Evolutionary conservation across 495 filamentous ascomycete genomes (phyloP), one percentile per base, ranked within the genome.

Genomic region (Annulohypoxylon moriforme): DNA sequence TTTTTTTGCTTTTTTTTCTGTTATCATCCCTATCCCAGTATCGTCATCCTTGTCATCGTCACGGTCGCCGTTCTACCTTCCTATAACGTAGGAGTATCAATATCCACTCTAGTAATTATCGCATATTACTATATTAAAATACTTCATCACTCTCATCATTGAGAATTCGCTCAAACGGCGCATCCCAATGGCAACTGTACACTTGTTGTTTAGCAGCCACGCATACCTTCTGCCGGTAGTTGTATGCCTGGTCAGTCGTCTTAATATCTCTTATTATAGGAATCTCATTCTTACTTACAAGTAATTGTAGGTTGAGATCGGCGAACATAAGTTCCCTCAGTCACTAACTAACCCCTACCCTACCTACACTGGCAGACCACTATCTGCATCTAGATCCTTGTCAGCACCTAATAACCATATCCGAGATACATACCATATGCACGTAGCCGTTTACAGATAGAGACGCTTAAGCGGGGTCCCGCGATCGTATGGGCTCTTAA

Each of bases 361-460:
- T n/a, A n/a, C n/a, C n/a, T n/a, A n/a, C n/a, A n/a, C n/a, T n/a
- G n/a, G n/a, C n/a, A 9, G 18, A 22, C 20, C 34, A n/a, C n/a
- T 40, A 11, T 31, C 11, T 50, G 7, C 24, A 55, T 31, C 34
- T n/a, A 11, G 50, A 14, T 33, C 55, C 55, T 58, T 57, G 27
- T 49, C 31, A 24, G 1, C 20, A 33, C 56, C 25, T 14, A 42
- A 31, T 29, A 47, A 46, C 57, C 33, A 52, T 40, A 24, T 71
- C 49, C 57, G 40, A 67, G n/a, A 31, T 27, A 59, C 38, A 11
- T 63, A 59, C 58, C 49, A 36, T 16, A 71, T 62, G 14, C 47
- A 57, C 29, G 22, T 36, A 47, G 46, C n/a, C 58, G 52, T 34
- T 25, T 59, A 47, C 8, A 55, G 18, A 49, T 1, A 40, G 25